phyloP scores from a whole-genome alignment of 805 yeast genomes.

The Metschnikowia reukaufii region DNA sequence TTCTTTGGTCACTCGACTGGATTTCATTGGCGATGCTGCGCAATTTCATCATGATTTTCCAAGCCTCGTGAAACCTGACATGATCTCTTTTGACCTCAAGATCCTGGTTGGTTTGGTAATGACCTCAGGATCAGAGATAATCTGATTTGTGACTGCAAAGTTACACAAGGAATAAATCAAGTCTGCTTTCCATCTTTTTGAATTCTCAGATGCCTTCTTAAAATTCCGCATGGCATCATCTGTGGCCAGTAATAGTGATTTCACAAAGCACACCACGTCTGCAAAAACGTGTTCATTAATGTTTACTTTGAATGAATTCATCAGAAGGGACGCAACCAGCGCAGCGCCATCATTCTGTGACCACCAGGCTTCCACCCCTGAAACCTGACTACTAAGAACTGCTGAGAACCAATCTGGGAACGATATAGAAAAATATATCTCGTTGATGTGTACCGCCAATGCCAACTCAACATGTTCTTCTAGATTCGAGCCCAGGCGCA shows the following conservation, averaged over 20 bases:
- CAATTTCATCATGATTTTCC: slow-evolving; percentile 81
- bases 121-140: slow-evolving; percentile 85
- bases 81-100: slow-evolving; percentile 71
- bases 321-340: slow-evolving; percentile 6
- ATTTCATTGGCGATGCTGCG: slow-evolving; percentile 60
- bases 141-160: slow-evolving; percentile 41
- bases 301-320: slow-evolving; percentile 16
- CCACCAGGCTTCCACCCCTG: slow-evolving; percentile 40
- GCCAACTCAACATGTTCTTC: slow-evolving; percentile 18
- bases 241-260: slow-evolving; percentile 12
- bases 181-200: slow-evolving; percentile 29
- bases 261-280: slow-evolving; percentile 25
- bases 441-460: slow-evolving; percentile 35
- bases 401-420: slow-evolving; percentile 22
- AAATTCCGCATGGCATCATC: slow-evolving; percentile 22
- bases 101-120: slow-evolving; percentile 86
- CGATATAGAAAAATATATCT: slow-evolving; percentile 22
- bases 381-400: slow-evolving; percentile 16
- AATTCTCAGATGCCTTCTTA: slow-evolving; percentile 14
- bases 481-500: slow-evolving; percentile 8
- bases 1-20: not conserved
- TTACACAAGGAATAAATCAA: slow-evolving; percentile 42
- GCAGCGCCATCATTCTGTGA: slow-evolving; percentile 20
- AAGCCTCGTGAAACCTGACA: slow-evolving; percentile 76
- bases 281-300: slow-evolving; percentile 23